phyloP scores from a whole-genome alignment of 495 filamentous ascomycete genomes.

The Hypoxylon trugodes region DNA sequence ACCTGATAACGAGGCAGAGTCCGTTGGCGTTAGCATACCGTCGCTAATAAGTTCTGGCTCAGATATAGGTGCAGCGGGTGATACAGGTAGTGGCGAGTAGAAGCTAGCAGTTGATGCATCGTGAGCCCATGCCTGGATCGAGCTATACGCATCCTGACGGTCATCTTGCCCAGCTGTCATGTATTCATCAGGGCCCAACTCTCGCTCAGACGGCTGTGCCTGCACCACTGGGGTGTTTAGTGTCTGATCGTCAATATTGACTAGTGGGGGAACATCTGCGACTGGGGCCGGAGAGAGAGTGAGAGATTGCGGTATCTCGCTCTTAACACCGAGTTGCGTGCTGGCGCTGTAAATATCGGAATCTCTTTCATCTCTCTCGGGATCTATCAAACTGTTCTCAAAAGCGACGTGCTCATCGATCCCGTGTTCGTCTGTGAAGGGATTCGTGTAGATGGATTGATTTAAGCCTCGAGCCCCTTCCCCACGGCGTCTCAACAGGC shows the following conservation, averaged over 20 bases:
- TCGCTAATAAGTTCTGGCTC: slow-evolving; percentile 56
- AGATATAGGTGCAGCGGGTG: slow-evolving; percentile 48
- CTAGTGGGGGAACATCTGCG: slow-evolving; percentile 37
- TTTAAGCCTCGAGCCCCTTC: slow-evolving; percentile 60
- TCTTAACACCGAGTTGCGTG: slow-evolving; percentile 47
- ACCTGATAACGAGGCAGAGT: slow-evolving; percentile 57
- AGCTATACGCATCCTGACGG: slow-evolving; percentile 53
- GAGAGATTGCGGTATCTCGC: slow-evolving; percentile 24
- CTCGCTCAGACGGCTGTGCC: slow-evolving; percentile 41
- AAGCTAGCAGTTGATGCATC: slow-evolving; percentile 52
- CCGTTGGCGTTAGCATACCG: slow-evolving; percentile 60
- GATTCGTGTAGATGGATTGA: slow-evolving; percentile 64
- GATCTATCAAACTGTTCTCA: slow-evolving; percentile 46
- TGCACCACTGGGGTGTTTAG: slow-evolving; percentile 7
- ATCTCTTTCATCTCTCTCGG: slow-evolving; percentile 55
- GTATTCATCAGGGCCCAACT: slow-evolving; percentile 53
- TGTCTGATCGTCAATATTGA: slow-evolving; percentile 43
- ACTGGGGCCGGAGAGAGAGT: slow-evolving; percentile 35
- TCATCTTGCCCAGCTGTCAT: slow-evolving; percentile 56
- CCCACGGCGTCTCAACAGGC: slow-evolving; percentile 56
- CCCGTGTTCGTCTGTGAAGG: slow-evolving; percentile 66
- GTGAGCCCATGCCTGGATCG: slow-evolving; percentile 66
- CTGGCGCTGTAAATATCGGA: slow-evolving; percentile 62
- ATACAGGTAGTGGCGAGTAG: slow-evolving; percentile 61
- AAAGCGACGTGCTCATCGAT: slow-evolving; percentile 57